These are phyloP conservation scores for Mycena vitilis DNA, from an alignment of 768 basidiomycete species.

Conservation along the genomic window DNA sequence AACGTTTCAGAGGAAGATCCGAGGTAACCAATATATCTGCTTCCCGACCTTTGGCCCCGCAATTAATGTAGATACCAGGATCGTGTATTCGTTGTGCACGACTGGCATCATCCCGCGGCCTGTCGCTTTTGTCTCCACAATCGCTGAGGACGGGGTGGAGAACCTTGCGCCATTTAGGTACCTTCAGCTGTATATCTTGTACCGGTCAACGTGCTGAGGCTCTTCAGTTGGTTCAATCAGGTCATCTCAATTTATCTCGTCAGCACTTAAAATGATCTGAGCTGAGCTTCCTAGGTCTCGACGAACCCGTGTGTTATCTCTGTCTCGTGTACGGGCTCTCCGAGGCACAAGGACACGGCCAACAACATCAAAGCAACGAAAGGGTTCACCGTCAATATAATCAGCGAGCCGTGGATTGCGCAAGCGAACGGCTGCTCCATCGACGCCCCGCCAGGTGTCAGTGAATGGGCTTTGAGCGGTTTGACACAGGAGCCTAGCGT, in stretches of 20 bases:
- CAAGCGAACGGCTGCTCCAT: slow-evolving; percentile 65
- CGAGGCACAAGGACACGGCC: slow-evolving; percentile 66
- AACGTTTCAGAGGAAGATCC: slow-evolving; percentile 50
- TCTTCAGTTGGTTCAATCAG: slow-evolving; percentile 58
- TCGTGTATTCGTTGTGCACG: slow-evolving; percentile 60
- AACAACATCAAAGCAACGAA: slow-evolving; percentile 73
- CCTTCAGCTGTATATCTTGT: neutral
- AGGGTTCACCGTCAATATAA: slow-evolving; percentile 79
- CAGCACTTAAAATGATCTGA: neutral
- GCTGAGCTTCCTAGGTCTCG: slow-evolving; percentile 55
- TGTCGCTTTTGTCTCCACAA: slow-evolving; percentile 75
- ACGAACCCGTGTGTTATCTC: slow-evolving; percentile 75
- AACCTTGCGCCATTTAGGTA: slow-evolving; percentile 74
- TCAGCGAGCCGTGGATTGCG: slow-evolving; percentile 76
- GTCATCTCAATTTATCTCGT: slow-evolving; percentile 31
- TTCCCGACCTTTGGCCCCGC: neutral
- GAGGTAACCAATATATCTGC: slow-evolving; percentile 40
- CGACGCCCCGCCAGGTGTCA: slow-evolving; percentile 63
- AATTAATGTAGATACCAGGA: slow-evolving; percentile 35
- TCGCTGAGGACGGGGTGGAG: slow-evolving; percentile 60
- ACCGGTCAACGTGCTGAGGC: neutral
- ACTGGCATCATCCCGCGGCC: slow-evolving; percentile 74
- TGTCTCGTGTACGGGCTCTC: slow-evolving; percentile 51
- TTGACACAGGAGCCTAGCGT: slow-evolving; percentile 69
- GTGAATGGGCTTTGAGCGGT: slow-evolving; percentile 74